These are phyloP conservation scores for Scheffersomyces lignicola DNA, from an alignment of 1,139 yeast genomes.

Conservation along the genomic window DNA sequence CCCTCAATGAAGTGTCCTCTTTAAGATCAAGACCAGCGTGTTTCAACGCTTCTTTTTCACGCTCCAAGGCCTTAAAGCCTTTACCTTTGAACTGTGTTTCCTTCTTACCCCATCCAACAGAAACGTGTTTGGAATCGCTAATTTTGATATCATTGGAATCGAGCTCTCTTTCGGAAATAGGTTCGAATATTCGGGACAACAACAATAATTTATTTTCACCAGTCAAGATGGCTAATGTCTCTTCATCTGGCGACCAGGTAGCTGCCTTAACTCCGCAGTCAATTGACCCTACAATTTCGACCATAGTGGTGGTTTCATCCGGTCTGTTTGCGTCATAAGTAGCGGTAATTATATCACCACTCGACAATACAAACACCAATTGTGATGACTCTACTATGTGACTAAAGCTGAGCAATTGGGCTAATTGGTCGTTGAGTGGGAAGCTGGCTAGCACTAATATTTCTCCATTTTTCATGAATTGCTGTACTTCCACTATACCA, in stretches of 20 bases:
- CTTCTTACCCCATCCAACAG: slow-evolving; percentile 98
- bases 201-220: slow-evolving; percentile 60
- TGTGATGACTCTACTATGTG: slow-evolving; percentile 69
- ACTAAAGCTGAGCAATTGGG: slow-evolving; percentile 45
- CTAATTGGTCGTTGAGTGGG: slow-evolving; percentile 29
- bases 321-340: slow-evolving; percentile 54
- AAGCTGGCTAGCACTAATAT: slow-evolving; percentile 56
- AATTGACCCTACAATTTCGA: slow-evolving; percentile 82
- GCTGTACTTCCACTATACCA: slow-evolving; percentile 51
- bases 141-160: slow-evolving; percentile 60
- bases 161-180: slow-evolving; percentile 64
- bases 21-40: slow-evolving; percentile 67
- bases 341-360: slow-evolving; percentile 71
- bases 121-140: slow-evolving; percentile 76
- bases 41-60: slow-evolving; percentile 58
- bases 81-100: slow-evolving; percentile 97
- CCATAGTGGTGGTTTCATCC: slow-evolving; percentile 54
- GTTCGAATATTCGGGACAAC: slow-evolving; percentile 78
- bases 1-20: slow-evolving; percentile 61
- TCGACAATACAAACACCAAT: slow-evolving; percentile 58
- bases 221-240: slow-evolving; percentile 72
- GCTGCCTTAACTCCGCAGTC: slow-evolving; percentile 78
- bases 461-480: slow-evolving; percentile 59
- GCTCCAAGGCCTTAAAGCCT: slow-evolving; percentile 82
- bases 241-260: slow-evolving; percentile 91